Conservation (phyloP, 768 basidiomycete species). For the Holtermannia corniformis region DNA sequence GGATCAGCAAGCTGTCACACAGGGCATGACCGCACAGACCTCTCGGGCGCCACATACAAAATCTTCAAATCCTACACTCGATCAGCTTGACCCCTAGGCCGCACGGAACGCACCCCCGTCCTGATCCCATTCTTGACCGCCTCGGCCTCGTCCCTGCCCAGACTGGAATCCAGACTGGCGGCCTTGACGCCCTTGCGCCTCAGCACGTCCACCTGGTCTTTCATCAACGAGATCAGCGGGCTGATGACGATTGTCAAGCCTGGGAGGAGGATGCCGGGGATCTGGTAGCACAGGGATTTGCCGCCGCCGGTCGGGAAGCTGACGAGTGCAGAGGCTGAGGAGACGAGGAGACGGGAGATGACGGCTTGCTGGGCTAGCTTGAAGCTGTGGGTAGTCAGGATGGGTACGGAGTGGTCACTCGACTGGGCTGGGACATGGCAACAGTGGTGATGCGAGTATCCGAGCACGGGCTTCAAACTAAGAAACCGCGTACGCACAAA, state of each 20-base stretch:
- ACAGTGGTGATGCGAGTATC: no score
- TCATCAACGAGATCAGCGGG: slow-evolving; percentile 78
- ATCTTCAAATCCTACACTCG: slow-evolving; percentile 46
- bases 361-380: not conserved
- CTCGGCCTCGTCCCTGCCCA: slow-evolving; percentile 34
- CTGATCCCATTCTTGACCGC: slow-evolving; percentile 43
- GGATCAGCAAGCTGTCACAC: not conserved
- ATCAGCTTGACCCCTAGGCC: not conserved
- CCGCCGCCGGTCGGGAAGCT: slow-evolving; percentile 58
- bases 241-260: slow-evolving; percentile 84
- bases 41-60: slow-evolving; percentile 48
- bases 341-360: not conserved
- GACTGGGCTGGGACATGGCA: no score
- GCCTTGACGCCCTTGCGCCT: slow-evolving; percentile 55
- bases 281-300: slow-evolving; percentile 84
- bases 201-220: slow-evolving; percentile 72
- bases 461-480: no score
- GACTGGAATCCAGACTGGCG: slow-evolving; percentile 45
- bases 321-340: not conserved
- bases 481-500: not conserved
- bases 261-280: slow-evolving; percentile 40
- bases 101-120: slow-evolving; percentile 26
- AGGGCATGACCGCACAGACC: slow-evolving; percentile 19
- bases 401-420: no score
- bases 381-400: not conserved